Evolutionary conservation across 2,329 filamentous ascomycete species (phyloP), one percentile per base, ranked within the genome.

Genomic region (Claviceps purpurea): DNA sequence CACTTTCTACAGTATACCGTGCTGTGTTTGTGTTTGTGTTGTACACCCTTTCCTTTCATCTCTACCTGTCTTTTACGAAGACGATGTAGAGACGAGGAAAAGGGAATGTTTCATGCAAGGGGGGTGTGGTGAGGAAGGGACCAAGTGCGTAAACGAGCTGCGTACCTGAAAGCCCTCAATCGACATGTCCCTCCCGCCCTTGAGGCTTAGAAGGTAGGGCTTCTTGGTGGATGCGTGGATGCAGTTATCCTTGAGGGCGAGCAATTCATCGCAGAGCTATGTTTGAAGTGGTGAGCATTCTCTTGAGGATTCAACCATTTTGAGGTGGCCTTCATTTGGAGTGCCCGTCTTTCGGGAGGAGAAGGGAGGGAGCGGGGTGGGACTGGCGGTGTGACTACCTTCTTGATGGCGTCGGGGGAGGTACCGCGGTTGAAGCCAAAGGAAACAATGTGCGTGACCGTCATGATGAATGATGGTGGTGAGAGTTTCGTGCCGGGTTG

Each of bases 141-240:
- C 2, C 4, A 22, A 22, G 22, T 22, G 22, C 2, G 22, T 22
- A 22, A 22, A 22, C 3, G 22, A 22, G 22, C 22, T 22, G 22
- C 22, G 48, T 69, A 84, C 82, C 66, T 81, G 74, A 6, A 73
- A 60, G 5, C 77, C 78, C 64, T 86, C 82, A 0, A 73, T 71
- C 30, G 78, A 83, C 56, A 78, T 82, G 60, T 87, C 78, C 48
- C 66, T 67, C 1, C 84, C 84, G 1, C 81, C 83, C 2, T 71
- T 72, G 20, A 74, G 67, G 0, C 74, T 73, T 55, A 72, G 74
- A 55, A 87, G 74, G 59, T 87, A 87, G 0, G 77, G 75, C 55
- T 74, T 68, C 14, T 78, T 67, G 0, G 78, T 76, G 1, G 66
- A 68, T 2, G 83, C 79, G 57, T 85, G 80, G 18, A 85, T 47